These are phyloP conservation scores for Trypanosoma mega DNA, from an alignment of 208 protist genomes.

Conservation along the genomic window DNA sequence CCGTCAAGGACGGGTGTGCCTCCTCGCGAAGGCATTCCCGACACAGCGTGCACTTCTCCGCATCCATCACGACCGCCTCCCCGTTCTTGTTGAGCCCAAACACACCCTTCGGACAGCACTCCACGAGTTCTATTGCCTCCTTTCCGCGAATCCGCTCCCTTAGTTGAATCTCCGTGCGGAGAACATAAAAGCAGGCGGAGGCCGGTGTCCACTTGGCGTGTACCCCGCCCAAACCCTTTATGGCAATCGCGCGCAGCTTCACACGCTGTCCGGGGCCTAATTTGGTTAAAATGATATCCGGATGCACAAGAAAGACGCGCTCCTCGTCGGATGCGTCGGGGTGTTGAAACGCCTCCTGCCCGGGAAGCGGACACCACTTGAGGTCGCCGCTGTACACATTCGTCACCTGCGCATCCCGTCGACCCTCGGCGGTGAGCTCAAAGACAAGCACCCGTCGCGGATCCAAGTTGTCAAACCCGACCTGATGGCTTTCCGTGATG, in stretches of 20 bases:
- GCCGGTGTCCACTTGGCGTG: constrained; percentile 99
- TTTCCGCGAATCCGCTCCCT: constrained; percentile 64
- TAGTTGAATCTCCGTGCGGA: constrained; percentile 93
- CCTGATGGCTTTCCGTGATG: constrained; percentile 59
- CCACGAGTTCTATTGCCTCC: constrained; percentile 77
- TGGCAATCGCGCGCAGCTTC: constrained; percentile 90
- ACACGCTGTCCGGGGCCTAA: constrained; percentile 95
- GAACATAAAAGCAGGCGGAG: constrained; percentile 95
- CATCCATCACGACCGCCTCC: constrained; percentile 69
- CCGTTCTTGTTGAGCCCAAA: constrained; percentile 91
- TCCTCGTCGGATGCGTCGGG: constrained; percentile 45
- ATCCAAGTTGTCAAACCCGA: constrained; percentile 66
- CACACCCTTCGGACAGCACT: constrained; percentile 92
- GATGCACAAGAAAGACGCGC: constrained; percentile 92
- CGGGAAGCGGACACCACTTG: constrained; percentile 92
- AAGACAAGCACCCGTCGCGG: constrained; percentile 78
- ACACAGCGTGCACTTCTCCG: constrained; percentile 95
- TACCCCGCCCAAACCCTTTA: constrained; percentile 95
- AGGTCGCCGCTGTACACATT: constrained; percentile 92
- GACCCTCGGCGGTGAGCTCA: constrained; percentile 71
- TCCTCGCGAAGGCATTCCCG: constrained; percentile 96
- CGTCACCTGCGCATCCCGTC: constrained; percentile 55
- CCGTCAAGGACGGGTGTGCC: constrained; percentile 38
- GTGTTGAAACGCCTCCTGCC: constrained; percentile 48
- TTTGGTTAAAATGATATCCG: constrained; percentile 97